Evolutionary conservation across 208 protist species (phyloP).

Genomic region (Leishmania arabica): DNA sequence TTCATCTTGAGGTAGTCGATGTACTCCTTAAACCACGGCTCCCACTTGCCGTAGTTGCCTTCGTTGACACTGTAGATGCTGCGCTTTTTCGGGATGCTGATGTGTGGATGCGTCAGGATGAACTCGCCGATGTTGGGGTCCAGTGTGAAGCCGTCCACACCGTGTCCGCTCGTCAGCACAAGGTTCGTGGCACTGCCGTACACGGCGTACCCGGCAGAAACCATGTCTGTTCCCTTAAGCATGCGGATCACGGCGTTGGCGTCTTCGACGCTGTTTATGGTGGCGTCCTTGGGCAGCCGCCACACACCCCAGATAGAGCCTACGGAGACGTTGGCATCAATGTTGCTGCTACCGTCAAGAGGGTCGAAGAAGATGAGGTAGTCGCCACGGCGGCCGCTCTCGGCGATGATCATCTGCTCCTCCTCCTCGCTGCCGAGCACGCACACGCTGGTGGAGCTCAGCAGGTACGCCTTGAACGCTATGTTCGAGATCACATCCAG

Average conservation of each 20-base stretch:
- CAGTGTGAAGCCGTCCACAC: slow-evolving; percentile 95
- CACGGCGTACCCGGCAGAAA: slow-evolving; percentile 94
- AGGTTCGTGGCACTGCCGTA: slow-evolving; percentile 96
- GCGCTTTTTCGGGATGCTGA: slow-evolving; percentile 88
- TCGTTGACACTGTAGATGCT: slow-evolving; percentile 99
- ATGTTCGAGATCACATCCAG: slow-evolving; percentile 89
- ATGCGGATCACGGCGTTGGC: slow-evolving; percentile 72
- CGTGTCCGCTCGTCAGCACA: slow-evolving; percentile 90
- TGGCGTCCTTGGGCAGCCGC: slow-evolving; percentile 70
- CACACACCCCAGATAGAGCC: slow-evolving; percentile 95
- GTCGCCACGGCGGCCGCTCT: slow-evolving; percentile 62
- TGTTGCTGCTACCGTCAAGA: slow-evolving; percentile 97
- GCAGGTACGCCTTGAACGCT: slow-evolving; percentile 87
- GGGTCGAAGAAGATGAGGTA: slow-evolving; percentile 97
- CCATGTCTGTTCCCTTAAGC: slow-evolving; percentile 70
- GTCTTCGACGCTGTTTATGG: slow-evolving; percentile 77
- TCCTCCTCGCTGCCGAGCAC: slow-evolving; percentile 88
- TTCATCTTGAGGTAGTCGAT: slow-evolving; percentile 73
- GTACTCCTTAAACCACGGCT: slow-evolving; percentile 79
- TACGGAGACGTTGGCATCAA: slow-evolving; percentile 97
- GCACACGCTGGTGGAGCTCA: slow-evolving; percentile 71
- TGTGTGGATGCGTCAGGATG: slow-evolving; percentile 95
- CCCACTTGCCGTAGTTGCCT: slow-evolving; percentile 84
- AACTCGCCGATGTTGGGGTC: slow-evolving; percentile 97
- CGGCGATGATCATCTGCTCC: slow-evolving; percentile 72